These are phyloP conservation scores for Aspergillus thermomutatus DNA, from an alignment of 2,329 filamentous ascomycete species.

Conservation along the genomic window DNA sequence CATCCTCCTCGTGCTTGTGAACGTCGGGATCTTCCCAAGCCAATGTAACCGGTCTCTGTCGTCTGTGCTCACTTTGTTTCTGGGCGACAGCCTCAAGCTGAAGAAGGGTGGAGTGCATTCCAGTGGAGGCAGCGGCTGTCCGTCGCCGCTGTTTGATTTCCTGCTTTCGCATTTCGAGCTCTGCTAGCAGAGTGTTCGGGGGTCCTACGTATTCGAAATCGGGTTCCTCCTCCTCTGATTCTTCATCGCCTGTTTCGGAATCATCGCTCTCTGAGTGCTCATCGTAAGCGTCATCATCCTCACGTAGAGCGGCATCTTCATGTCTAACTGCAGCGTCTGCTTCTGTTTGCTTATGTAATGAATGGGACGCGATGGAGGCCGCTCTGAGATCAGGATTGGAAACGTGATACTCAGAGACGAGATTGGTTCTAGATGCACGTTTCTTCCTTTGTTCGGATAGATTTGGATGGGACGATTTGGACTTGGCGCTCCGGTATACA, in stretches of 20 bases:
- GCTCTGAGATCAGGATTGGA: conserved; percentile 16
- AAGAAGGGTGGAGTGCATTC: conserved; percentile 86
- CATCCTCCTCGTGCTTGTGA: conserved; percentile 46
- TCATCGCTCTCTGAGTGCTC: conserved; percentile 10
- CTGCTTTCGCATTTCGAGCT: conserved; percentile 85
- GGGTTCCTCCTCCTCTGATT: conserved; percentile 41
- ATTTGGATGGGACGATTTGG: conserved; percentile 24
- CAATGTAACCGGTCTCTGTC: conserved; percentile 74
- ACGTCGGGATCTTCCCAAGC: conserved; percentile 72
- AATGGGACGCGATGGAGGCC: conserved; percentile 8
- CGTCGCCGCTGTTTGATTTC: conserved; percentile 78
- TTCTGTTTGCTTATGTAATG: conserved; percentile 15
- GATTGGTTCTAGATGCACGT: conserved; percentile 27
- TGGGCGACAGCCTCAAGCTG: conserved; percentile 89
- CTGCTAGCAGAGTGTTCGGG: conserved; percentile 87
- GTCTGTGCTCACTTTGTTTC: conserved; percentile 67
- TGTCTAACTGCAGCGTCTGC: conserved; percentile 17
- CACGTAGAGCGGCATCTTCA: conserved; percentile 17
- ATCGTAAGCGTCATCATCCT: conserved; percentile 11
- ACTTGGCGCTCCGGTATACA: conserved; percentile 60
- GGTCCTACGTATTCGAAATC: conserved; percentile 59
- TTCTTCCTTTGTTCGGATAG: conserved; percentile 27
- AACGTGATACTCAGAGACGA: conserved; percentile 19
- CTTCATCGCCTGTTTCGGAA: conserved; percentile 17
- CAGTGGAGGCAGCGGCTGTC: conserved; percentile 65